Conservation (phyloP, 495 filamentous ascomycete species). For the Trichocladium antarcticum region DNA sequence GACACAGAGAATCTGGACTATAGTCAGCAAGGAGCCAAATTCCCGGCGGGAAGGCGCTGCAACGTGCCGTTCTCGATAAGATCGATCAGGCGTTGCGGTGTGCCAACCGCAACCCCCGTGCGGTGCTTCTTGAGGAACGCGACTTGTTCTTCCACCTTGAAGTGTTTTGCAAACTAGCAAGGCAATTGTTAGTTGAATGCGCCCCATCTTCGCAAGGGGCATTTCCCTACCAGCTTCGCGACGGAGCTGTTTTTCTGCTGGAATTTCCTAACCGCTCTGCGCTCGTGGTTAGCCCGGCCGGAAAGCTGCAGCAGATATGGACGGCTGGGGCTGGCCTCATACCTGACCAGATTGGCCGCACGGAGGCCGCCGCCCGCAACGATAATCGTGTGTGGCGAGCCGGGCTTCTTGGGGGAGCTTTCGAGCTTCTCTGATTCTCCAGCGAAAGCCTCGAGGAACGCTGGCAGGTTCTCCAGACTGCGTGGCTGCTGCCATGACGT, state of each 20-base stretch:
- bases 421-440: constrained; percentile 45
- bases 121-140: constrained; percentile 58
- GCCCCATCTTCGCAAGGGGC: background rate
- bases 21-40: constrained; percentile 13
- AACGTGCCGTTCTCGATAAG: constrained; percentile 49
- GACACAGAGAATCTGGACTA: constrained; percentile 50
- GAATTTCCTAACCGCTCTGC: constrained; percentile 61
- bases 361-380: constrained; percentile 67
- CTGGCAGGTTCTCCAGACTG: constrained; percentile 56
- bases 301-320: no score
- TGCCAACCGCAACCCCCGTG: constrained; percentile 80
- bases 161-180: constrained; percentile 79
- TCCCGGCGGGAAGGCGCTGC: no score
- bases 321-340: constrained; percentile 10
- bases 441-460: constrained; percentile 59
- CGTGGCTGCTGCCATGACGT: constrained; percentile 55
- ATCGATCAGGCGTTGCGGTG: constrained; percentile 69
- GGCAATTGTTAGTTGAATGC: background rate
- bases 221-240: constrained; percentile 55
- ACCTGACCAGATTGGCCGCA: constrained; percentile 70
- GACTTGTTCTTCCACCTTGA: constrained; percentile 82
- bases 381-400: constrained; percentile 78
- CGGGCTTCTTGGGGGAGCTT: constrained; percentile 53
- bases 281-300: background rate
- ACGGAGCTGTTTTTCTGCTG: constrained; percentile 64